phyloP scores from a whole-genome alignment of 345 rosid species.

The Isatis tinctoria region DNA sequence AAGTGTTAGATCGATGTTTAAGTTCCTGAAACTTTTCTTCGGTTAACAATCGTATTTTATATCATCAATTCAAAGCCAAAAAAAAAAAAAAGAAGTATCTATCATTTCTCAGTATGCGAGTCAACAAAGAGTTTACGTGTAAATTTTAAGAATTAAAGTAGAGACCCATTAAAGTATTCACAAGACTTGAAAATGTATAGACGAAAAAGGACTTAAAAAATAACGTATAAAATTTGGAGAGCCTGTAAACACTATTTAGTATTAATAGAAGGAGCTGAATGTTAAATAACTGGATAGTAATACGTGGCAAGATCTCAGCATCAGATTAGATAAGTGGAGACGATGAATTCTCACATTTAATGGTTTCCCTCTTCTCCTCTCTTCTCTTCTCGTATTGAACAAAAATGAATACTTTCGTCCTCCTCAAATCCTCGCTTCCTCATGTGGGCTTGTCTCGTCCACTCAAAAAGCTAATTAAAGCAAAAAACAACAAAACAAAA shows the following conservation, averaged over 20 bases:
- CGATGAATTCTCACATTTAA: neutral
- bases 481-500: neutral
- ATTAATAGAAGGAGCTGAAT: neutral
- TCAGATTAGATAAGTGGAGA: neutral
- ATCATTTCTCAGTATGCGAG: neutral
- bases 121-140: neutral
- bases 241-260: neutral
- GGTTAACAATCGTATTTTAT: neutral
- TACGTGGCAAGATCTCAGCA: neutral
- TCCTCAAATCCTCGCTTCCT: neutral
- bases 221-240: neutral
- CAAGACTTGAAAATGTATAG: neutral
- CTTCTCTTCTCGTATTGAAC: neutral
- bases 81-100: neutral
- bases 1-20: neutral
- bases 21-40: neutral
- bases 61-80: neutral
- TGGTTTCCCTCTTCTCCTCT: neutral
- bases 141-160: neutral
- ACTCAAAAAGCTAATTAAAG: neutral
- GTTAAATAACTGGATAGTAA: neutral
- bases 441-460: neutral
- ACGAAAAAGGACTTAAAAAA: neutral
- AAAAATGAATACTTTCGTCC: neutral
- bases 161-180: neutral